phyloP scores from a whole-genome alignment of 352 stramenopile species.

The Globisporangium camurandrum region DNA sequence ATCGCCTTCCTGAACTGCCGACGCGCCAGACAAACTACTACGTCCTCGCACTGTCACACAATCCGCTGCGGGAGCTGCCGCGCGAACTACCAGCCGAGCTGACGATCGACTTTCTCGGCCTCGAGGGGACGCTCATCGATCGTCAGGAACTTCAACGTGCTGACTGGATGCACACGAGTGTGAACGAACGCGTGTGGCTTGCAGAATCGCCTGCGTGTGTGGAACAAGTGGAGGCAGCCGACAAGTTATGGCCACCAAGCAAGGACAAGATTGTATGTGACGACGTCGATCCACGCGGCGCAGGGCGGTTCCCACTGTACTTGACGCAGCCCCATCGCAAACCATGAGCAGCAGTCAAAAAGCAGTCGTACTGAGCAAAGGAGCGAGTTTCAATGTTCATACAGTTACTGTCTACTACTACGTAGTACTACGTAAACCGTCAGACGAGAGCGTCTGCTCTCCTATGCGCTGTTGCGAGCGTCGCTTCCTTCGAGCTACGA shows the following conservation, averaged over 20 bases:
- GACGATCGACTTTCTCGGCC: slow-evolving; percentile 13
- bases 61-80: slow-evolving; percentile 13
- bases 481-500: no score
- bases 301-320: background rate
- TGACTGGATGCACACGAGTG: slow-evolving; percentile 5
- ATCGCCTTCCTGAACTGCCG: no score
- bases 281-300: slow-evolving; percentile 7
- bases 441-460: background rate
- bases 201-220: slow-evolving; percentile 1
- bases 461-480: background rate
- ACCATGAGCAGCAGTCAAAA: slow-evolving; percentile 1
- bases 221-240: background rate
- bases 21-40: slow-evolving; percentile 7
- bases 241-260: background rate
- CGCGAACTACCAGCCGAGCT: slow-evolving; percentile 1
- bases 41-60: slow-evolving; percentile 20
- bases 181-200: slow-evolving; percentile 6
- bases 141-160: no score
- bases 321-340: background rate
- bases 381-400: no score
- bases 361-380: no score
- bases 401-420: no score
- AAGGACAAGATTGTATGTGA: background rate
- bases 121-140: slow-evolving; percentile 12
- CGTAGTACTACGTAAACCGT: no score